Evolutionary conservation across 768 basidiomycete genomes (phyloP), one percentile per base, ranked within the genome.

Genomic region (Udeniomyces megalosporus): DNA sequence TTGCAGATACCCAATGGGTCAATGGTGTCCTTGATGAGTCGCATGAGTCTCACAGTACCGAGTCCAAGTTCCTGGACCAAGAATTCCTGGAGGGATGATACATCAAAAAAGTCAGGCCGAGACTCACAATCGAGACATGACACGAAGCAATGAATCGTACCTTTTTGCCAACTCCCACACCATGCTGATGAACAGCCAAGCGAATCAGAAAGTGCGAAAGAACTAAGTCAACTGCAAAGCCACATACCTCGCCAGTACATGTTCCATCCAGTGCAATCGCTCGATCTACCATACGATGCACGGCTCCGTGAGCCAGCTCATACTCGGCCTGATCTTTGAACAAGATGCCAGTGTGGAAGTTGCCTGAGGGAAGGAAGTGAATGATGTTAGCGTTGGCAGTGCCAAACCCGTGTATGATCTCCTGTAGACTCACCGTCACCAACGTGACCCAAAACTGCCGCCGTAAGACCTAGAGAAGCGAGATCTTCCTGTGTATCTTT

Each of bases 111-210:
- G 34, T 55, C 35, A 55, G 53, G 24, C 3, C 4, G 7, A 3
- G 17, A 8, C 35, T 3, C 3, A 44, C 15, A 26, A 3, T 11
- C 2, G 35, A 7, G 12, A 29, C 4, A 35, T 49, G 34, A 35
- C 22, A 22, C n/a, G n/a, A 34, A 17, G 17, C 4, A 49, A 6
- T 1, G 24, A 12, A 20, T 38, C 64, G 31, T 32, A 66, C 67
- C 68, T 82, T 84, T 76, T 91, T 91, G 11, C 88, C 88, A 7
- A 90, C 73, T 1, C 89, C 88, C 15, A 91, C 84, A 0, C 88
- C 88, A 71, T 68, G 67, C n/a, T n/a, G n/a, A n/a, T n/a, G n/a
- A n/a, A n/a, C n/a, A n/a, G n/a, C n/a, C n/a, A n/a, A n/a, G n/a
- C n/a, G n/a, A n/a, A n/a, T n/a, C n/a, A n/a, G n/a, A n/a, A n/a